Conservation (phyloP, 2,329 filamentous ascomycete genomes). For the Pseudogymnoascus sp. region DNA sequence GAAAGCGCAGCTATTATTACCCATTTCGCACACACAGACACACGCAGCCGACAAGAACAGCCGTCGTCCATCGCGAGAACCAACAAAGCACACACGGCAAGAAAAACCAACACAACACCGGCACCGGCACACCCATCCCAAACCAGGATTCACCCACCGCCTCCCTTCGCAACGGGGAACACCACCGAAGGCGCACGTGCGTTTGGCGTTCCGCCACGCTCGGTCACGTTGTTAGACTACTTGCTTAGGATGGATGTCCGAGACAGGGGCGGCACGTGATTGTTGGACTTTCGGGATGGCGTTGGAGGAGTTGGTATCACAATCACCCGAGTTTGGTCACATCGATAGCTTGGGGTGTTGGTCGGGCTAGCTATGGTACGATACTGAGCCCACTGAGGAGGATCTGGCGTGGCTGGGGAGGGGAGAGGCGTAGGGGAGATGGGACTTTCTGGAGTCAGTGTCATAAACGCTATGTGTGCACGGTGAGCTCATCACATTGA, state of each 20-base stretch:
- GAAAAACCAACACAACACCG: neutral
- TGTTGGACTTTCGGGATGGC: neutral
- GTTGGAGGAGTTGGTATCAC: too few relatives aligned
- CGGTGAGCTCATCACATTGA: neutral
- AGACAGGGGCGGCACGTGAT: neutral
- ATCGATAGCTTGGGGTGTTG: neutral
- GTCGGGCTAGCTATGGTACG: too few relatives aligned
- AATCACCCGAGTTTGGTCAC: too few relatives aligned
- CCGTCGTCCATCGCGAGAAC: too few relatives aligned
- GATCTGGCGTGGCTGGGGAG: neutral
- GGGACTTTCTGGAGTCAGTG: too few relatives aligned
- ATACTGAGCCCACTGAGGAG: too few relatives aligned
- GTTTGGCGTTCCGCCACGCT: neutral
- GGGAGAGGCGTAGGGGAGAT: neutral
- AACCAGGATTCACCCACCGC: neutral
- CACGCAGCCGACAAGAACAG: too few relatives aligned
- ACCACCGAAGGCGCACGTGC: too few relatives aligned
- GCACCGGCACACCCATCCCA: neutral
- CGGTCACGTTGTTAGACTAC: neutral
- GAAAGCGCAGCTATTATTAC: too few relatives aligned
- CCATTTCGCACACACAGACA: too few relatives aligned
- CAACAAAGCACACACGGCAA: too few relatives aligned
- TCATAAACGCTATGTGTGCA: neutral
- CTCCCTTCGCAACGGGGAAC: too few relatives aligned
- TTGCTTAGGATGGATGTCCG: neutral